Conservation (phyloP, 225 moss, liverwort and hornwort species). For the Takakia lepidozioides region DNA sequence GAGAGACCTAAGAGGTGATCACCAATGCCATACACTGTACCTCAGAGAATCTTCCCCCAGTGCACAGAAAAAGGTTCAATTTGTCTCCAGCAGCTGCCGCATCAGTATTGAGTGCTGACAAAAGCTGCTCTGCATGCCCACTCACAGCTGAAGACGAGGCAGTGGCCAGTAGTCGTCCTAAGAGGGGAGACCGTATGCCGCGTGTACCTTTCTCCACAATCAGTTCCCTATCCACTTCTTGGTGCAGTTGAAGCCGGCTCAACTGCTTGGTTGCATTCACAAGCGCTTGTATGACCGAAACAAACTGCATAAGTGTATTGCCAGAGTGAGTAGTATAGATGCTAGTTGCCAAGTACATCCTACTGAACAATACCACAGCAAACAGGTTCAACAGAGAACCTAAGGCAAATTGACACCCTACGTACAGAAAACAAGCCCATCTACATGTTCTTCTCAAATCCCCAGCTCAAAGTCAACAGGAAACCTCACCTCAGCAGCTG, state of each 20-base stretch:
- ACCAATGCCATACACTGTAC: no score
- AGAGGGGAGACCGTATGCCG: slow-evolving; percentile 50
- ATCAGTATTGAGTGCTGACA: slow-evolving; percentile 70
- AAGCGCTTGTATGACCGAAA: slow-evolving; percentile 78
- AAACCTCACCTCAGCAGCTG: slow-evolving; percentile 69
- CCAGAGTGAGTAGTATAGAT: no score
- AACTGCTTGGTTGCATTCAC: slow-evolving; percentile 69
- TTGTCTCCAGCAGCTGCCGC: slow-evolving; percentile 79
- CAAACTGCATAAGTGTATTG: slow-evolving; percentile 91
- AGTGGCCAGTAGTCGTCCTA: slow-evolving; percentile 69
- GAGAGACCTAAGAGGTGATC: no score
- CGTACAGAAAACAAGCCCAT: no score
- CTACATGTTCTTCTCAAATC: no score
- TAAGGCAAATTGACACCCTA: no score
- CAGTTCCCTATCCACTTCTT: slow-evolving; percentile 19
- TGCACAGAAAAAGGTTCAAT: slow-evolving; percentile 74
- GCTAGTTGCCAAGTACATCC: not conserved
- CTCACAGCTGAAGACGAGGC: slow-evolving; percentile 62
- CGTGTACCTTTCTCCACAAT: slow-evolving; percentile 15
- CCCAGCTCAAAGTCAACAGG: not conserved
- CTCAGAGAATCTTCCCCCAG: slow-evolving; percentile 78
- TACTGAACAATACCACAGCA: no score
- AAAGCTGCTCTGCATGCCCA: slow-evolving; percentile 67
- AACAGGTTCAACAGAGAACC: no score
- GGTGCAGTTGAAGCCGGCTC: slow-evolving; percentile 39